Base-by-base conservation (phyloP, 2,329 filamentous ascomycete species). In the Ceratocystis ficicola region DNA sequence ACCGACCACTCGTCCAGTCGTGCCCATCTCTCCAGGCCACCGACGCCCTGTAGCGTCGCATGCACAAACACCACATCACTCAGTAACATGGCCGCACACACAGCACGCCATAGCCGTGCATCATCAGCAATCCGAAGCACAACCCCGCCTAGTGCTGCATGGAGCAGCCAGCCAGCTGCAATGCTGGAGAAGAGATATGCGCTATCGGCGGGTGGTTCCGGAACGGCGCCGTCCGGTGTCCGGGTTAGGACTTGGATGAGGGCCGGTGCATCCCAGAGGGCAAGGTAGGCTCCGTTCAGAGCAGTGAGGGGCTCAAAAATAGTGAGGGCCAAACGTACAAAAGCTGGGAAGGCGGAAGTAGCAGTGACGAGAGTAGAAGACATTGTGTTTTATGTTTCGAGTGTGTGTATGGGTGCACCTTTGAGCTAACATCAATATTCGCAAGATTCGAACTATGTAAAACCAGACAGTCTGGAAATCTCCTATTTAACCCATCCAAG, bases 161-260 rank as follows among this genome's bases (percentile, higher is more conserved):
- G 64, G 30, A 66, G 52, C 25, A 67, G 64, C 66, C 68, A 68
- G 17, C 66, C 62, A 32, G 41, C 68, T 15, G 60, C 66, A 4
- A 68, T 50, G 20, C 57, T 30, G 20, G 66, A 65, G 64, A 61
- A 66, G 41, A 68, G 66, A 36, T 59, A 68, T 25, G 48, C 48
- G 20, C 48, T 22, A 12, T 10, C 6, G 7, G 17, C n/a, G 5
- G 46, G 46, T 10, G 46, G 7, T 7, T 22, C 22, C 50, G 20
- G 22, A 25, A 48, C 32, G 60, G 50, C 5, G 44, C 52, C 41
- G 36, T 57, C 59, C 5, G 20, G 22, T 2, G 15, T 41, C 15
- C 65, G 67, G 8, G 67, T 68, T 30, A 68, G 36, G 4, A 65
- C 62, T 15, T 60, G 44, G 41, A 32, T 28, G 30, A 67, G 64